These are phyloP conservation scores for Trichoderma semiorbis DNA, from an alignment of 2,329 filamentous ascomycete species.

Conservation along the genomic window DNA sequence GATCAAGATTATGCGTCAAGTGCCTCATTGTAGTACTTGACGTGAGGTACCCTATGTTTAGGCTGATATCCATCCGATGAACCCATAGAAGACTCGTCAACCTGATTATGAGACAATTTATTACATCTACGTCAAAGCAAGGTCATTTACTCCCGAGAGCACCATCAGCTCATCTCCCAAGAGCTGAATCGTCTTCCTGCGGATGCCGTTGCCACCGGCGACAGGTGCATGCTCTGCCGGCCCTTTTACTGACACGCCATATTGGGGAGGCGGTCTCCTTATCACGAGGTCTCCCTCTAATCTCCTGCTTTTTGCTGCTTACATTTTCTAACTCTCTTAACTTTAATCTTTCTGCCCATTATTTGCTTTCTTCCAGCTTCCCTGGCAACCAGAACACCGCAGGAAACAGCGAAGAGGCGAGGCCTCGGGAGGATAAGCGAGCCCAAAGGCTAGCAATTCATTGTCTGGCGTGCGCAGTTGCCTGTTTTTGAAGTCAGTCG, in stretches of 20 bases:
- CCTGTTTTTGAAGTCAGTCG: neutral
- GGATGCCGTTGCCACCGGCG: neutral
- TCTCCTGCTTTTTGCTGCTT: neutral
- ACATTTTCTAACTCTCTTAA: neutral
- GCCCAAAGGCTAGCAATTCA: neutral
- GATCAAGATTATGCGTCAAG: neutral
- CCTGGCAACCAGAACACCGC: neutral
- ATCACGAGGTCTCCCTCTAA: neutral
- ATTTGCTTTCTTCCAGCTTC: neutral
- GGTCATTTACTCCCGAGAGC: neutral
- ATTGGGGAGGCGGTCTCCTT: neutral
- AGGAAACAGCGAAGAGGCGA: neutral
- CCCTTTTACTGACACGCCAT: neutral
- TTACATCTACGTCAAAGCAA: neutral
- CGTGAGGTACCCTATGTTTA: conserved; percentile 1
- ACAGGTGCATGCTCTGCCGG: neutral
- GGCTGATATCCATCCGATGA: conserved; percentile 6
- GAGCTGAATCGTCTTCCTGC: neutral
- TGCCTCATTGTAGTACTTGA: neutral
- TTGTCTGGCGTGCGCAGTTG: neutral
- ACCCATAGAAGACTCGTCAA: neutral
- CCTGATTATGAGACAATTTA: conserved; percentile 7
- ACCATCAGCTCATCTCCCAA: too few relatives aligned
- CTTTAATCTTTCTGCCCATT: neutral
- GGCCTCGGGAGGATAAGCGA: neutral